These are phyloP conservation scores for Colletotrichum trifolii DNA, from an alignment of 2,329 filamentous ascomycete species.

Conservation along the genomic window DNA sequence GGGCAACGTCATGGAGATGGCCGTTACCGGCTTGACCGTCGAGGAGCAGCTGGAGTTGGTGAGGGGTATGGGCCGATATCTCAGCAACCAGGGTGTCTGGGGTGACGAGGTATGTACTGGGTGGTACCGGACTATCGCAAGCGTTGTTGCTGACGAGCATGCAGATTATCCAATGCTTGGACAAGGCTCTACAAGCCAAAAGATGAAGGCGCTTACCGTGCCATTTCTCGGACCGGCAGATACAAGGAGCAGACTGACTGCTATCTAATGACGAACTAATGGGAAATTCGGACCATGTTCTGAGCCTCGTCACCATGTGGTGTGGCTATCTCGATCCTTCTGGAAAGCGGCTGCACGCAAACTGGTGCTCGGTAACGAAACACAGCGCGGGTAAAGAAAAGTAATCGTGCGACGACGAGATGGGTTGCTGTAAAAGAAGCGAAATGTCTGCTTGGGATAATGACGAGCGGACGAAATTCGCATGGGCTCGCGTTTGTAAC, in stretches of 20 bases:
- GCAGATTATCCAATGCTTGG: slow-evolving; percentile 49
- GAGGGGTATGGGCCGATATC: slow-evolving; percentile 70
- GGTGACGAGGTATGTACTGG: slow-evolving; percentile 55
- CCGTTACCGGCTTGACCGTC: slow-evolving; percentile 85
- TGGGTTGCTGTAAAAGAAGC: slow-evolving; percentile 27
- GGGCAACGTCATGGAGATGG: slow-evolving; percentile 88
- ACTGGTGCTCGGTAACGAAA: background rate
- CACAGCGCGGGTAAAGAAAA: slow-evolving; percentile 33
- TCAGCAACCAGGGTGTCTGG: slow-evolving; percentile 71
- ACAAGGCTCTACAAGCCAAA: slow-evolving; percentile 44
- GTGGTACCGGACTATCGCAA: slow-evolving; percentile 41
- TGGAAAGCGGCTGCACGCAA: slow-evolving; percentile 4
- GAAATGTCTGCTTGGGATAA: slow-evolving; percentile 22
- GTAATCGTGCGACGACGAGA: slow-evolving; percentile 26
- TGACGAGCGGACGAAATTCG: slow-evolving; percentile 31
- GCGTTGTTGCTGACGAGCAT: slow-evolving; percentile 1
- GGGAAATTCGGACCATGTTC: slow-evolving; percentile 26
- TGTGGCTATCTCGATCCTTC: slow-evolving; percentile 8
- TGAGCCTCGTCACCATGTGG: slow-evolving; percentile 9
- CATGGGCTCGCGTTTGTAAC: slow-evolving; percentile 32
- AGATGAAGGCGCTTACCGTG: slow-evolving; percentile 33
- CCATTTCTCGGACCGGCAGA: slow-evolving; percentile 1
- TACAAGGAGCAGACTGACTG: slow-evolving; percentile 17
- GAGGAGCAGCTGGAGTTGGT: slow-evolving; percentile 92
- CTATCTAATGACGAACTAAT: slow-evolving; percentile 37